A percentile compares a stretch with the other conserved stretches of the same genome.
These are phyloP conservation scores for Aotearoamyces nothofagi DNA, from an alignment of 2,329 filamentous ascomycete genomes.

Conservation along the genomic window DNA sequence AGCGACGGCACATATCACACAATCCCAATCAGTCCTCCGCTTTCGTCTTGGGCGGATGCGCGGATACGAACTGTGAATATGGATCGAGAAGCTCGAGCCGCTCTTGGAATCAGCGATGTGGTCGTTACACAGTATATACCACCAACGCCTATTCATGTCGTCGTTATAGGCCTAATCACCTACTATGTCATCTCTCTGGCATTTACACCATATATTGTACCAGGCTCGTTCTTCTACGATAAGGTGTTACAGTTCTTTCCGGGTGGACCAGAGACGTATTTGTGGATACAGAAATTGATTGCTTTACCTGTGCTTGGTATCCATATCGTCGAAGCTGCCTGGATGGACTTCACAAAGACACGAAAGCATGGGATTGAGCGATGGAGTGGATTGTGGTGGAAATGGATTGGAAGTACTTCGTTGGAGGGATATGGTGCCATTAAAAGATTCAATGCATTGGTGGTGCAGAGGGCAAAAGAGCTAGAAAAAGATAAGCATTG, in stretches of 20 bases:
- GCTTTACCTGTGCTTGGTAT: slow-evolving; percentile 43
- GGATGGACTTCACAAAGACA: slow-evolving; percentile 32
- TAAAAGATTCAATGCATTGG: neutral
- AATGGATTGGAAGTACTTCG: slow-evolving; percentile 36
- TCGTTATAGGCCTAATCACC: slow-evolving; percentile 37
- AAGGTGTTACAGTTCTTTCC: slow-evolving; percentile 36
- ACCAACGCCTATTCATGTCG: slow-evolving; percentile 28
- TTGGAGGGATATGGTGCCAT: slow-evolving; percentile 32
- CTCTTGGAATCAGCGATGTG: slow-evolving; percentile 44
- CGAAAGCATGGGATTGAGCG: slow-evolving; percentile 30
- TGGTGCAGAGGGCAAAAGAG: no score
- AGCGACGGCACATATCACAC: slow-evolving; percentile 28
- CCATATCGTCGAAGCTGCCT: slow-evolving; percentile 48
- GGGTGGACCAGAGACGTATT: slow-evolving; percentile 40
- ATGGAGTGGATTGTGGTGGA: slow-evolving; percentile 31
- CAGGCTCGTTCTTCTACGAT: slow-evolving; percentile 33
- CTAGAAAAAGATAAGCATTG: slow-evolving; percentile 1
- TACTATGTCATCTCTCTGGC: slow-evolving; percentile 36
- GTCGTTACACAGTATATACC: slow-evolving; percentile 34
- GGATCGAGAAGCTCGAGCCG: slow-evolving; percentile 41
- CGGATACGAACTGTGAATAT: slow-evolving; percentile 60
- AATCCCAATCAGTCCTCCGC: slow-evolving; percentile 54
- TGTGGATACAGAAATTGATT: slow-evolving; percentile 41
- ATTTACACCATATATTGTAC: slow-evolving; percentile 31
- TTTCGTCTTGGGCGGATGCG: slow-evolving; percentile 52